These are phyloP conservation scores for Galeopsis tetrahit DNA, from an alignment of 257 asterid genomes.

Conservation along the genomic window DNA sequence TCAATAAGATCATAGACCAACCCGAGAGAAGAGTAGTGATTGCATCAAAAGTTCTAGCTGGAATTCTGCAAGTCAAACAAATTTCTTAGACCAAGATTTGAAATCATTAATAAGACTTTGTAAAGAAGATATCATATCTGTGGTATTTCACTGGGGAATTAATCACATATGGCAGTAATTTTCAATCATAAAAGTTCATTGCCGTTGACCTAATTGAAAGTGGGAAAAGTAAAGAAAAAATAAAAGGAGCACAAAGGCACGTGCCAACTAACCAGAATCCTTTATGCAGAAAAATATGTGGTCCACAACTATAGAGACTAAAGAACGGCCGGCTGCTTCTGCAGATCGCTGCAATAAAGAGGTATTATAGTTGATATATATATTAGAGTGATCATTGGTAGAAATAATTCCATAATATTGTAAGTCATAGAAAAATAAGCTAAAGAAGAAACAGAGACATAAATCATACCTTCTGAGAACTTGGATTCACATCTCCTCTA, in stretches of 20 bases:
- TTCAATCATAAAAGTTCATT: neutral
- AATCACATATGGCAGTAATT: slow-evolving; percentile 5
- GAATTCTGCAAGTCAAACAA: slow-evolving; percentile 71
- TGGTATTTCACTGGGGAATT: slow-evolving; percentile 15
- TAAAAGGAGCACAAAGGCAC: slow-evolving; percentile 4
- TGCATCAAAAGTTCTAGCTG: slow-evolving; percentile 98
- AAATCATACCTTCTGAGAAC: slow-evolving; percentile 61
- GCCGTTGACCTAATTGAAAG: neutral
- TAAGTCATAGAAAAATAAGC: slow-evolving; percentile 33
- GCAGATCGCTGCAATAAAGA: slow-evolving; percentile 69
- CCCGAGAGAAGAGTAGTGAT: slow-evolving; percentile 93
- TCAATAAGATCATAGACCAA: slow-evolving; percentile 39
- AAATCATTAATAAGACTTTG: slow-evolving; percentile 12
- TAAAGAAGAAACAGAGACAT: slow-evolving; percentile 31
- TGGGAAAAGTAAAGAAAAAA: slow-evolving; percentile 11
- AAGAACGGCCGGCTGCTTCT: slow-evolving; percentile 95
- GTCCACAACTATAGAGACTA: slow-evolving; percentile 85
- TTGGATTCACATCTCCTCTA: slow-evolving; percentile 93
- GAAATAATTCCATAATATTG: slow-evolving; percentile 29
- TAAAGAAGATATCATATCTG: neutral
- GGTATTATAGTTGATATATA: slow-evolving; percentile 35
- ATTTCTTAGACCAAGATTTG: slow-evolving; percentile 35
- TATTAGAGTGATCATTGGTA: slow-evolving; percentile 20
- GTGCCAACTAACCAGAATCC: slow-evolving; percentile 79
- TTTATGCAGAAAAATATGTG: slow-evolving; percentile 94